phyloP scores from a whole-genome alignment of 2,329 filamentous ascomycete genomes.

The Pseudogymnoascus verrucosus region DNA sequence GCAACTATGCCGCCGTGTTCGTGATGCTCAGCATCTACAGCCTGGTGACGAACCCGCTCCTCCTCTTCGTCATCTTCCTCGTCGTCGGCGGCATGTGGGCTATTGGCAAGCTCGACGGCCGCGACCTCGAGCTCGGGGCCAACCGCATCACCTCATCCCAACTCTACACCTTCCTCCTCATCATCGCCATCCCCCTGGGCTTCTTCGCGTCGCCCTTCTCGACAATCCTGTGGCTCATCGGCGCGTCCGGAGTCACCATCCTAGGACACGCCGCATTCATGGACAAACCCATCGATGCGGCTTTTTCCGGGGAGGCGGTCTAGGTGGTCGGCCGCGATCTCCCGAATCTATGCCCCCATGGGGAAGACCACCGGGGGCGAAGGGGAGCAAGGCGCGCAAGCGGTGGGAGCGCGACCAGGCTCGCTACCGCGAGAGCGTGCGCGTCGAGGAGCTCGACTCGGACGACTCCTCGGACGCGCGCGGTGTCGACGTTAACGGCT shows the following conservation, averaged over 20 bases:
- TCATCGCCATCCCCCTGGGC: constrained; percentile 75
- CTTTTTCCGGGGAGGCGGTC: constrained; percentile 99
- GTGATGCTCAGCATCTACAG: constrained; percentile 94
- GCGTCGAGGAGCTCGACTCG: constrained; percentile 60
- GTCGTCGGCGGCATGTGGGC: constrained; percentile 81
- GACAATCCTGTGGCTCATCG: constrained; percentile 90
- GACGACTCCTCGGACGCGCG: constrained; percentile 44
- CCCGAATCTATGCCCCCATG: constrained; percentile 86
- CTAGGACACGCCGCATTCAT: constrained; percentile 90
- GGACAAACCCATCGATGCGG: constrained; percentile 99
- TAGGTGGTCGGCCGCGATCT: constrained; percentile 99
- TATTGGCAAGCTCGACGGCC: constrained; percentile 82
- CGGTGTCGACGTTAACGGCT: constrained; percentile 48
- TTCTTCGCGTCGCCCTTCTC: constrained; percentile 77
- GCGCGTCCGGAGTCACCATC: constrained; percentile 87
- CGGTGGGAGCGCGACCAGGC: constrained; percentile 41
- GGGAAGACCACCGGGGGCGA: constrained; percentile 98
- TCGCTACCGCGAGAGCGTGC: constrained; percentile 41
- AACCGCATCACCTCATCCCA: constrained; percentile 82
- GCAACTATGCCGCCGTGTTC: constrained; percentile 94
- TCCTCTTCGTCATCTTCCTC: constrained; percentile 89
- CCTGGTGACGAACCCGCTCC: constrained; percentile 73
- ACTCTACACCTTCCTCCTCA: constrained; percentile 81
- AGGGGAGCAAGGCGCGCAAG: constrained; percentile 54
- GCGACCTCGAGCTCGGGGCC: constrained; percentile 78